Percentiles rank a stretch among this genome's conserved stretches.
These are phyloP conservation scores for Solanum hybrid DNA, from an alignment of 305 asterid genomes.

Conservation along the genomic window DNA sequence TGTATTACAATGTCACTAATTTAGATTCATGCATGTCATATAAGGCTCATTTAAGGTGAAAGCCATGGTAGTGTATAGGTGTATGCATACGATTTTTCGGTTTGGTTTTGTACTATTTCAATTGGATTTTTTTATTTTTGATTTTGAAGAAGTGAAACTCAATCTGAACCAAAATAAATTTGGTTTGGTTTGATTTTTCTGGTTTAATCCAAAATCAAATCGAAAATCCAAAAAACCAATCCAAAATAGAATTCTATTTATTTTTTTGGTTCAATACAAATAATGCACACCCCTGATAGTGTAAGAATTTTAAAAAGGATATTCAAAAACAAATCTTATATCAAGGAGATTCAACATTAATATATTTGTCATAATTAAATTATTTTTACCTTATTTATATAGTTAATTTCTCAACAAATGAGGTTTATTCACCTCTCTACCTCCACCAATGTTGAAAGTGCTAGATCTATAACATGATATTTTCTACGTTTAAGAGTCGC, in stretches of 20 bases:
- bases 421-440: not conserved
- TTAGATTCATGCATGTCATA: not conserved
- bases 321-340: not conserved
- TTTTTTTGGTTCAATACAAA: too few species aligned
- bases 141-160: not conserved
- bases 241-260: too few species aligned
- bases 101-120: too few species aligned
- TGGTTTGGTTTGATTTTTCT: not conserved
- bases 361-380: not conserved
- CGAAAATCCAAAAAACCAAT: too few species aligned
- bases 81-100: too few species aligned
- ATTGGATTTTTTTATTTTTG: rapidly evolving
- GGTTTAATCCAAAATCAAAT: too few species aligned
- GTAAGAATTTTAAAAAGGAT: not conserved
- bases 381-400: not conserved
- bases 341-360: not conserved
- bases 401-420: not conserved
- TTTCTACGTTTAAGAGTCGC: not conserved
- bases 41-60: not conserved
- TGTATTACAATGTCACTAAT: not conserved
- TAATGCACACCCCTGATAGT: not conserved
- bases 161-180: not conserved
- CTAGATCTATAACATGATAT: not conserved
- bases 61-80: not conserved
- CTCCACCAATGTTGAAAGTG: not conserved